phyloP scores from a whole-genome alignment of 2,329 filamentous ascomycete genomes.

The Trichoderma afroharzianum region DNA sequence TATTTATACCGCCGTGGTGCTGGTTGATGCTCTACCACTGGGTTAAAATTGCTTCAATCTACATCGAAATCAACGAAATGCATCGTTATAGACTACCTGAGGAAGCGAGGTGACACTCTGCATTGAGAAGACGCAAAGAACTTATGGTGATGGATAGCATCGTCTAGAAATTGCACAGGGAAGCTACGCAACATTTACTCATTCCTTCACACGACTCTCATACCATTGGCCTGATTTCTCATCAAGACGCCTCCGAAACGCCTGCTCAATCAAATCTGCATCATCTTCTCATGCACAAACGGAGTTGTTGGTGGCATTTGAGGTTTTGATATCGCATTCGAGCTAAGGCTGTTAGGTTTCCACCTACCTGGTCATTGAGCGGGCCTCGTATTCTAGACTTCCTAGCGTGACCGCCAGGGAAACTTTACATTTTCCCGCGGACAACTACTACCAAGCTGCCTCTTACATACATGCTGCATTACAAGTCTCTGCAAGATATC shows the following conservation, averaged over 20 bases:
- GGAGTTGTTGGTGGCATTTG: neutral
- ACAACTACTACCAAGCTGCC: neutral
- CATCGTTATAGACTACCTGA: neutral
- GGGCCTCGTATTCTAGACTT: neutral
- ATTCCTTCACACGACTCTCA: neutral
- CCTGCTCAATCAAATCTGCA: neutral
- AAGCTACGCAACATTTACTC: neutral
- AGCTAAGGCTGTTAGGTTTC: slow-evolving; percentile 1
- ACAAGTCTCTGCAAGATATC: neutral
- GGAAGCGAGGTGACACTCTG: neutral
- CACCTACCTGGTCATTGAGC: neutral
- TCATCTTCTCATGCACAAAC: neutral
- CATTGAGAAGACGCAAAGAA: neutral
- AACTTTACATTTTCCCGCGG: slow-evolving; percentile 2
- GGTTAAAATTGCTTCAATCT: neutral
- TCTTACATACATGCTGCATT: neutral
- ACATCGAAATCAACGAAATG: neutral
- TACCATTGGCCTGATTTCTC: neutral
- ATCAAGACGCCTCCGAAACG: neutral
- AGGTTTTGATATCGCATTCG: neutral
- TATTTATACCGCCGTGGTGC: neutral
- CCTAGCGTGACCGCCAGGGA: slow-evolving; percentile 1
- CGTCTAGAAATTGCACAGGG: neutral
- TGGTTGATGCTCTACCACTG: neutral
- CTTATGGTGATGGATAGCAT: neutral